Percentiles rank a stretch among this genome's conserved stretches.
Evolutionary conservation across 441 rosid genomes (phyloP).

Genomic region (Mallotus repandus): DNA sequence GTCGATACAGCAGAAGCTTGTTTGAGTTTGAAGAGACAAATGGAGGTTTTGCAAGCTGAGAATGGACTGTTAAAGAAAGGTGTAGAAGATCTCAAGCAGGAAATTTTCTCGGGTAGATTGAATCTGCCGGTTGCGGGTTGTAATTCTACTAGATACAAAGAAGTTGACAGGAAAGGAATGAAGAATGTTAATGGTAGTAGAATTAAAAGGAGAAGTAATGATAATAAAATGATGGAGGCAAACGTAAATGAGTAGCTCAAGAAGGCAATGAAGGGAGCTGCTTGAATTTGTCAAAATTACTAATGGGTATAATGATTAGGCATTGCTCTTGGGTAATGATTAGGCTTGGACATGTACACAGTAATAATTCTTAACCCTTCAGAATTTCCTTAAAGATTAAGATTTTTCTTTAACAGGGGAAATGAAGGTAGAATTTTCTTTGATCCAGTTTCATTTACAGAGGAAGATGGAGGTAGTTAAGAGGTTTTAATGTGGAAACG

Average conservation of each 20-base stretch:
- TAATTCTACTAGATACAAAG: conserved; percentile 41
- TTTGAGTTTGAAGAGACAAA: conserved; percentile 45
- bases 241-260: conserved; percentile 49
- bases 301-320: not conserved
- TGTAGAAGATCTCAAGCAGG: conserved; percentile 69
- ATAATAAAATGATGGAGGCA: conserved; percentile 45
- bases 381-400: too few species aligned
- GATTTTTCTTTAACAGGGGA: too few species aligned
- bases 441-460: too few species aligned
- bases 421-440: too few species aligned
- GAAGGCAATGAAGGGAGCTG: conserved; percentile 50
- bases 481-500: too few species aligned
- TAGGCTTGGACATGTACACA: too few species aligned
- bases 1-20: conserved; percentile 52
- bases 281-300: conserved; percentile 21
- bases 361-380: too few species aligned
- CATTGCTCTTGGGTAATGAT: too few species aligned
- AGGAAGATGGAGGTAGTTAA: too few species aligned
- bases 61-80: conserved; percentile 57
- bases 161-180: conserved; percentile 40
- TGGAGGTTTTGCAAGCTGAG: conserved; percentile 64
- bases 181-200: conserved; percentile 17
- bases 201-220: conserved; percentile 35
- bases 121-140: conserved; percentile 22
- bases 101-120: conserved; percentile 31